Base-by-base conservation (phyloP, 768 basidiomycete species). In the Russula ochroleuca region DNA sequence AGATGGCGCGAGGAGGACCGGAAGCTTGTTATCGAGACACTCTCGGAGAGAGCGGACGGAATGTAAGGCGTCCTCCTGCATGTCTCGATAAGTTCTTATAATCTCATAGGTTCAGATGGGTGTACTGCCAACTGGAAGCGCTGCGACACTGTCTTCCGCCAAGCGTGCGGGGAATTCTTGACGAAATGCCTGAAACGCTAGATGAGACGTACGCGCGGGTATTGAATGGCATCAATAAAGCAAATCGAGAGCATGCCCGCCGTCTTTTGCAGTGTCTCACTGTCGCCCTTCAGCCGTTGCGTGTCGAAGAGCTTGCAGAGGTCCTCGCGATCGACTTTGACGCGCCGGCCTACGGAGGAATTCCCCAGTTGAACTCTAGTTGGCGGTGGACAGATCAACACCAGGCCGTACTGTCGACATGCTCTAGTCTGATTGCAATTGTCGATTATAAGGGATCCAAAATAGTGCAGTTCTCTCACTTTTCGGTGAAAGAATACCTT, bases 301-400 rank as follows among this genome's bases (percentile, higher is more conserved):
- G 23, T 4, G 54, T 55, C 5, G 40, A 41, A 19, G 54, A 55
- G 25, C 60, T 54, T 17, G 62, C 62, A 2, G 62, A 63, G 13
- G 41, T 63, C n/a, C 56, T 65, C 14, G 35, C 60, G 8, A 40
- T 62, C n/a, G 60, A 62, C 54, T 65, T 62, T 17, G 47, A 62
- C 15, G 19, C 53, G 1, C 40, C 33, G 15, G 41, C 3, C 8
- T 10, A 14, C 1, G 52, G n/a, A 43, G 31, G 40, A 5, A 43
- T 49, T 19, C 59, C 63, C 19, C 48, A 10, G 38, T 51, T 43
- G 37, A 41, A 60, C 23, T 1, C 38, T 0, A 21, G 54, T 28
- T 38, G 62, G 62, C 62, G 62, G 2, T 31, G 33, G n/a, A 23
- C 37, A 0, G 57, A 54, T 15, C 43, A 38, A 40, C 49, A 54